These are phyloP conservation scores for Aspergillus eucalypticola DNA, from an alignment of 2,329 filamentous ascomycete species.

Conservation along the genomic window DNA sequence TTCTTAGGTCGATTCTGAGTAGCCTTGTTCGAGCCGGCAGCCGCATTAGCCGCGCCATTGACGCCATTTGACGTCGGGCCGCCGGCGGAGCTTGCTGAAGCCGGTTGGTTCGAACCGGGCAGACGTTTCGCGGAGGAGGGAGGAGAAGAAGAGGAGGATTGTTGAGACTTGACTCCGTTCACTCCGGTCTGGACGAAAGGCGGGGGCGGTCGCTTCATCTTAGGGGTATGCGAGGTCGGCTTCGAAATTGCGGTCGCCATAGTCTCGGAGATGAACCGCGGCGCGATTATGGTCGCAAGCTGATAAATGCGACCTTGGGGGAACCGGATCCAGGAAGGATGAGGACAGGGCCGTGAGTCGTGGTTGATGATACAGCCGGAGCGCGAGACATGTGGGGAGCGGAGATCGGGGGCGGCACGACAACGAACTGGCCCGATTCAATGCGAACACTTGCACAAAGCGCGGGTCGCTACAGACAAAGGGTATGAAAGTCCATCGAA, in stretches of 20 bases:
- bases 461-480: conserved; percentile 24
- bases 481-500: conserved; percentile 28
- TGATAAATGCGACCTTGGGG: conserved; percentile 28
- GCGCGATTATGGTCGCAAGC: conserved; percentile 19
- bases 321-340: conserved; percentile 27
- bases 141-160: conserved; percentile 62
- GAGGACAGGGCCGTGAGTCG: conserved; percentile 31
- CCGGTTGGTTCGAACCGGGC: conserved; percentile 55
- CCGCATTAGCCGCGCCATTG: conserved; percentile 32
- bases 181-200: conserved; percentile 62
- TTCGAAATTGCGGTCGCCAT: conserved; percentile 50
- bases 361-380: conserved; percentile 42
- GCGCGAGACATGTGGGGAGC: conserved; percentile 49
- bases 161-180: conserved; percentile 60
- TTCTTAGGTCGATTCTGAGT: conserved; percentile 57
- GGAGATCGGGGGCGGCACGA: conserved; percentile 34
- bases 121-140: conserved; percentile 57
- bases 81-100: conserved; percentile 43
- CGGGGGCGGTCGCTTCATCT: conserved; percentile 69
- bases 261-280: conserved; percentile 24
- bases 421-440: conserved; percentile 30
- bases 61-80: conserved; percentile 48
- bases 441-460: conserved; percentile 22
- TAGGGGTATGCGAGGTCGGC: conserved; percentile 50
- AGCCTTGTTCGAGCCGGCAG: conserved; percentile 27